Conservation (phyloP, 495 filamentous ascomycete species). For the Lasiosphaeria hispida region DNA sequence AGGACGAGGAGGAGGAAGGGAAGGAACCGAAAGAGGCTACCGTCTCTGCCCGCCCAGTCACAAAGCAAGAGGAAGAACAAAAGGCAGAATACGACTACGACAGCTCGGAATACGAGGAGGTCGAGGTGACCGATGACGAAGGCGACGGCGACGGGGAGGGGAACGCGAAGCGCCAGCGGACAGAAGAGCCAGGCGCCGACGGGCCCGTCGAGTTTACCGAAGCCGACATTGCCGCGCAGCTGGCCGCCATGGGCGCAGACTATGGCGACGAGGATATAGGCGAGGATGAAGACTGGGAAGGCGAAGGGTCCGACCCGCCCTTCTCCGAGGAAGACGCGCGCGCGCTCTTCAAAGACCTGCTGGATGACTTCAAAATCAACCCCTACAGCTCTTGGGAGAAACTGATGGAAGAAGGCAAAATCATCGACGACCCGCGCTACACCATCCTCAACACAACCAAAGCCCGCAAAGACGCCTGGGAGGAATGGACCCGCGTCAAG, state of each 20-base stretch:
- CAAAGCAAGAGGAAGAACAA: background rate
- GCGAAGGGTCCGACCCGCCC: constrained; percentile 65
- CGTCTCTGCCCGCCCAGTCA: background rate
- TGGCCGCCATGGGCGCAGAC: constrained; percentile 80
- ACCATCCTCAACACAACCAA: constrained; percentile 78
- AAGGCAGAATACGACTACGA: constrained; percentile 31
- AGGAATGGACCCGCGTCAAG: constrained; percentile 71
- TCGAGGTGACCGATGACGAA: constrained; percentile 78
- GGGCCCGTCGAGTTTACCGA: constrained; percentile 83
- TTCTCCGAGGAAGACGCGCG: constrained; percentile 66
- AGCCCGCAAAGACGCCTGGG: constrained; percentile 74
- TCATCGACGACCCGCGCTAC: constrained; percentile 85
- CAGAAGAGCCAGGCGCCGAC: constrained; percentile 52
- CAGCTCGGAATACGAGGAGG: constrained; percentile 77
- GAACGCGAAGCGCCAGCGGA: constrained; percentile 64
- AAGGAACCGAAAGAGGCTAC: background rate
- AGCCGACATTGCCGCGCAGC: constrained; percentile 90
- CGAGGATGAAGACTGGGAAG: constrained; percentile 63
- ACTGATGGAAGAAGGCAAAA: constrained; percentile 72
- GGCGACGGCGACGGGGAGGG: constrained; percentile 44
- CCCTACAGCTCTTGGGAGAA: constrained; percentile 94
- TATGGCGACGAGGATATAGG: constrained; percentile 66
- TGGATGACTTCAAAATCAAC: constrained; percentile 76
- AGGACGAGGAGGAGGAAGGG: constrained; percentile 9
- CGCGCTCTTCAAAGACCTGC: constrained; percentile 79